Base-by-base conservation (phyloP, 768 basidiomycete species). In the Galerina sulciceps region DNA sequence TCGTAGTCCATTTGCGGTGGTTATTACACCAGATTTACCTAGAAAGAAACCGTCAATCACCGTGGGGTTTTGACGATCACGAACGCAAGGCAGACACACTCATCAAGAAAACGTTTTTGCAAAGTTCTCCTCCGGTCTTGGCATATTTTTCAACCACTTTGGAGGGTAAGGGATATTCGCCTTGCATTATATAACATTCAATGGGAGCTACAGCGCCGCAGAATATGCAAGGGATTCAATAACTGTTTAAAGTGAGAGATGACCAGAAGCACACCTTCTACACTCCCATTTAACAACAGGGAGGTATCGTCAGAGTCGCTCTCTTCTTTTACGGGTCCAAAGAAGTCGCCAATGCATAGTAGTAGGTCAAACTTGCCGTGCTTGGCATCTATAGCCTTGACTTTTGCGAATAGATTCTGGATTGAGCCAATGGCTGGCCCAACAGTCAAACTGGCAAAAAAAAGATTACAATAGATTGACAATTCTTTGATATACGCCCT, bases 151-250 rank as follows among this genome's bases (percentile, higher is more conserved):
- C 86, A 57, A 92, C 83, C 15, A 97, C 87, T 23, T 76, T 70
- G 44, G 82, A 77, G 4, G 95, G 94, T 13, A 98, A 72, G 1
- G 89, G 85, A 62, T 86, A 76, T 53, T 87, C 84, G 15, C 96
- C 96, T 70, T 94, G 88, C 85, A 94, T 95, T 57, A 97, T 87
- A 76, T 96, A 98, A 65, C 93, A 95, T 67, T 93, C 90, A 15
- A 96, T 75, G 10, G 96, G 93, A 26, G 87, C 93, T 96, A 63
- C 9, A 52, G 20, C 22, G n/a, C 36, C 37, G 15, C 18, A 35
- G n/a, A 18, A 17, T 34, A 36, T 15, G 20, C 57, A 55, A 53
- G 26, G 26, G 26, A 31, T 31, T n/a, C 45, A 15, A 41, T 62
- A 53, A 61, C 42, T 51, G 58, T 34, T 36, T 52, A 67, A 60